Base-by-base conservation (phyloP, 495 filamentous ascomycete genomes). In the Lentithecium fluviatile region DNA sequence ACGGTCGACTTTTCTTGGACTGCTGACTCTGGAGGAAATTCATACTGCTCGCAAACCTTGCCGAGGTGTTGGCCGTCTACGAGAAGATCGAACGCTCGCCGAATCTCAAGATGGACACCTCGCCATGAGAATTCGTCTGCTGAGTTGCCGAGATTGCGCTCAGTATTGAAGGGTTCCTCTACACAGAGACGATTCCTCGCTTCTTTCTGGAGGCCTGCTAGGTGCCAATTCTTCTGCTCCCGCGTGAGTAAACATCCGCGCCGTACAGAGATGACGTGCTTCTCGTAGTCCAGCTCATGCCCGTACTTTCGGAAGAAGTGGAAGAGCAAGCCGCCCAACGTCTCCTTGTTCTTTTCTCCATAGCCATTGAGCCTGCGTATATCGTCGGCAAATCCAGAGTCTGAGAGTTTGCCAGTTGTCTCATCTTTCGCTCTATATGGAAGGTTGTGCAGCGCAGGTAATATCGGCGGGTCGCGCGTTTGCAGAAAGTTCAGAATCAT, bases 401-500 rank as follows among this genome's bases (percentile, higher is more conserved):
- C 34, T 17, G 45, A 62, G 11, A 25, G 78, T 25, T 83, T 73
- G 2, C 87, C 87, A 61, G 88, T 82, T 29, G 80, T 74, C 5
- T 79, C 78, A 1, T 80, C 60, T 34, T 76, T 74, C 66, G 83
- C 84, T 66, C 87, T 75, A 62, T 88, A 83, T 6, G 88, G 82
- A 13, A 82, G 80, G 61, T 91, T 85, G 66, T 97, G 95, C 10
- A 98, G 81, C 24, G 89, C 85, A 6, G 94, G 94, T 20, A 98
- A 75, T 43, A 98, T 82, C 0, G 92, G 92, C 43, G 93, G 91
- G 59, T 90, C 80, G 66, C 94, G 84, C 29, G 89, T 88, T 74
- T 98, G 94, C 32, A 98, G 80, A 71, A 97, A 98, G 60, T 91
- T 94, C 67, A 98, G 87, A 63, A 97, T 96, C 83, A 97, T 84